A percentile compares a stretch with the other conserved stretches of the same genome.
Evolutionary conservation across 2,329 filamentous ascomycete species (phyloP).

Genomic region (Chaetomiaceae sp.): DNA sequence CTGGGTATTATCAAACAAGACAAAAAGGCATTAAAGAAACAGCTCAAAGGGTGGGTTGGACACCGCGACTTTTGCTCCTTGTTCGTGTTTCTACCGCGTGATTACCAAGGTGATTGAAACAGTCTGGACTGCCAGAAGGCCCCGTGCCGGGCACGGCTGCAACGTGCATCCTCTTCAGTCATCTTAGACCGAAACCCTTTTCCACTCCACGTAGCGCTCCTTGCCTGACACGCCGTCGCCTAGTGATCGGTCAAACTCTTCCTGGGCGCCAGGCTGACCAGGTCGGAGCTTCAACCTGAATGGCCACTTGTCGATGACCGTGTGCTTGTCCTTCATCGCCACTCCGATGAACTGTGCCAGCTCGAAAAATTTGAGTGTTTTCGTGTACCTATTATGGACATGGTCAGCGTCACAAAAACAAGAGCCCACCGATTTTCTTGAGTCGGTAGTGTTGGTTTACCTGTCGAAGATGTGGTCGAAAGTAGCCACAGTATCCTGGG

Average conservation of each 20-base stretch:
- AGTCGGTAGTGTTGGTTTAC: neutral
- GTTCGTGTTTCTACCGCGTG: too few relatives aligned
- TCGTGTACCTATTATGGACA: neutral
- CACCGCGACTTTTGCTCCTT: too few relatives aligned
- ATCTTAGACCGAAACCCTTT: neutral
- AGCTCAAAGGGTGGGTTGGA: too few relatives aligned
- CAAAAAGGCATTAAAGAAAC: too few relatives aligned
- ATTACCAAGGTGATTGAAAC: too few relatives aligned
- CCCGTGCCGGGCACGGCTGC: too few relatives aligned
- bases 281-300: slow-evolving; percentile 24
- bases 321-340: slow-evolving; percentile 24
- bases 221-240: neutral
- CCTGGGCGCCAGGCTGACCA: slow-evolving; percentile 25
- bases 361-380: neutral
- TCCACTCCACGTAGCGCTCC: slow-evolving; percentile 12
- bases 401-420: too few relatives aligned
- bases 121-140: too few relatives aligned
- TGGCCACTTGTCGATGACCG: slow-evolving; percentile 34
- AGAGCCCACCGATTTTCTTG: neutral
- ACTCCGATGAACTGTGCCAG: neutral
- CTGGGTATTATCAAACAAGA: too few relatives aligned
- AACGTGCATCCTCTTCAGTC: too few relatives aligned
- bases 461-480: neutral
- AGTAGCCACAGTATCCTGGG: neutral
- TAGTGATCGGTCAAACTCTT: slow-evolving; percentile 30